These are phyloP conservation scores for Penicillium crustosum DNA, from an alignment of 2,329 filamentous ascomycete species.

Conservation along the genomic window DNA sequence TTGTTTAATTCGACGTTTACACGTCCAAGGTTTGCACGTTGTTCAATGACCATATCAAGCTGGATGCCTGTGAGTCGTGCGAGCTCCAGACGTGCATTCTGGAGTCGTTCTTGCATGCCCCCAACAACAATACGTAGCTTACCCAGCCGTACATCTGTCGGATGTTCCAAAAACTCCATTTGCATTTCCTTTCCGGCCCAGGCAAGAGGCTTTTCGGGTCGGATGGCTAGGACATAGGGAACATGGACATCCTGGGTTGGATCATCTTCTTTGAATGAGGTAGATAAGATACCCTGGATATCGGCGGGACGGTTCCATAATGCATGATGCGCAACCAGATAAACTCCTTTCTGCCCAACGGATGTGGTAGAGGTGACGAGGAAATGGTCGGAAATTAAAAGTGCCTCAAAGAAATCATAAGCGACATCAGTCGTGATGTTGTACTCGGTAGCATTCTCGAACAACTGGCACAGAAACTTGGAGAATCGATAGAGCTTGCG, in stretches of 20 bases:
- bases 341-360: slow-evolving; percentile 71
- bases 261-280: slow-evolving; percentile 69
- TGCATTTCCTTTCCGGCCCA: slow-evolving; percentile 80
- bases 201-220: slow-evolving; percentile 72
- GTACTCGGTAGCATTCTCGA: slow-evolving; percentile 95
- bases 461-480: slow-evolving; percentile 83
- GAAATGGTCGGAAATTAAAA: slow-evolving; percentile 82
- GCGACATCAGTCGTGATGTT: slow-evolving; percentile 73
- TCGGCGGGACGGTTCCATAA: slow-evolving; percentile 74
- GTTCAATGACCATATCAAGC: slow-evolving; percentile 85
- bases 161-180: slow-evolving; percentile 71
- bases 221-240: slow-evolving; percentile 81
- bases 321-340: slow-evolving; percentile 80
- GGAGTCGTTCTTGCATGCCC: slow-evolving; percentile 74
- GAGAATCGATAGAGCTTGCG: slow-evolving; percentile 96
- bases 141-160: slow-evolving; percentile 80
- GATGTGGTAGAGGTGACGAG: slow-evolving; percentile 69
- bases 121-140: slow-evolving; percentile 86
- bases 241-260: slow-evolving; percentile 68
- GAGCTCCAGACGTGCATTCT: slow-evolving; percentile 76
- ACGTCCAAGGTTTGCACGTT: slow-evolving; percentile 87
- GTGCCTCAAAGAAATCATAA: slow-evolving; percentile 74
- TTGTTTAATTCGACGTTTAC: slow-evolving; percentile 90
- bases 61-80: slow-evolving; percentile 76
- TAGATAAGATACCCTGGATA: slow-evolving; percentile 81